phyloP scores from a whole-genome alignment of 495 filamentous ascomycete genomes.

The Penicillium lividum region DNA sequence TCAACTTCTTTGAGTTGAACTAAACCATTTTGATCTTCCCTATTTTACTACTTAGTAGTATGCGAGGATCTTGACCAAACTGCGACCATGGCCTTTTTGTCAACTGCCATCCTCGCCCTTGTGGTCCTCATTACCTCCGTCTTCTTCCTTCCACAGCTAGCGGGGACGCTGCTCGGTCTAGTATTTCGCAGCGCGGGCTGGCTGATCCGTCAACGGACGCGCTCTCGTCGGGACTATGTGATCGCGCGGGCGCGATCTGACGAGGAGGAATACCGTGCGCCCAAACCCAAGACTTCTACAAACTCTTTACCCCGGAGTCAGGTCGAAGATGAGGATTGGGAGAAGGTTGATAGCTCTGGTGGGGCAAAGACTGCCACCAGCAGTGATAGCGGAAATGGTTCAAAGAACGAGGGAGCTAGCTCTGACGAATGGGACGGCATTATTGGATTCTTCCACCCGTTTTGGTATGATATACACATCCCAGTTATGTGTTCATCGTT shows the following conservation, averaged over 20 bases:
- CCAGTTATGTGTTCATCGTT: background rate
- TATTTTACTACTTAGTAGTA: constrained; percentile 16
- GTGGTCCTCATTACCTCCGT: constrained; percentile 38
- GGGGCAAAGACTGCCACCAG: constrained; percentile 52
- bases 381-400: constrained; percentile 33
- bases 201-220: constrained; percentile 66
- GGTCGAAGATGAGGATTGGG: constrained; percentile 69
- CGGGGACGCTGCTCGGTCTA: constrained; percentile 35
- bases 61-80: constrained; percentile 20
- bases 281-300: constrained; percentile 34
- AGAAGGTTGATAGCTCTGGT: constrained; percentile 65
- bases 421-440: constrained; percentile 71
- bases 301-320: constrained; percentile 21
- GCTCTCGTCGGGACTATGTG: constrained; percentile 62
- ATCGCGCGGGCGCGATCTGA: constrained; percentile 60
- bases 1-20: constrained; percentile 21
- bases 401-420: constrained; percentile 4
- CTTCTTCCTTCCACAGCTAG: constrained; percentile 40
- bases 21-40: constrained; percentile 11
- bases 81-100: constrained; percentile 40
- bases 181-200: constrained; percentile 57
- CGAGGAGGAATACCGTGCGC: constrained; percentile 52
- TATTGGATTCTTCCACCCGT: constrained; percentile 96
- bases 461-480: constrained; percentile 58
- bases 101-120: constrained; percentile 34